phyloP scores from a whole-genome alignment of 2,329 filamentous ascomycete genomes.

The Aspergillus novofumigatus region DNA sequence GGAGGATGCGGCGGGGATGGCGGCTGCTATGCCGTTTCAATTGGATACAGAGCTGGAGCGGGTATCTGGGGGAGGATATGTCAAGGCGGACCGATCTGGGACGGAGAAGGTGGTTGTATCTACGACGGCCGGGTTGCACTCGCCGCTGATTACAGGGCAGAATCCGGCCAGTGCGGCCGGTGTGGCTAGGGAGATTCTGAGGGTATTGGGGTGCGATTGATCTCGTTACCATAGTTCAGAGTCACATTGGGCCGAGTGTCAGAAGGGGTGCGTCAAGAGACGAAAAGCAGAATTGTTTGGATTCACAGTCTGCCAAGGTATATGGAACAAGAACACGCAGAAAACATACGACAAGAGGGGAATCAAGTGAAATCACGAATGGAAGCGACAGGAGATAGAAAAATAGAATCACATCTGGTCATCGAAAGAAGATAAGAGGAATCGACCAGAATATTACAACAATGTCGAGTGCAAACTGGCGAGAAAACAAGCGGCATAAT shows the following conservation, averaged over 20 bases:
- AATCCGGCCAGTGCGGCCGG: slow-evolving; percentile 44
- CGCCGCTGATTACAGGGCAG: slow-evolving; percentile 46
- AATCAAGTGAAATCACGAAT: slow-evolving; percentile 21
- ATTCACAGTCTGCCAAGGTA: slow-evolving; percentile 15
- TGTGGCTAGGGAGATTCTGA: slow-evolving; percentile 42
- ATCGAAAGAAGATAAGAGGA: not conserved
- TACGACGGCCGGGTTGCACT: slow-evolving; percentile 23
- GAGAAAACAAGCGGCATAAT: slow-evolving; percentile 8
- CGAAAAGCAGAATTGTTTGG: not conserved
- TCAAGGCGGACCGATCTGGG: slow-evolving; percentile 45
- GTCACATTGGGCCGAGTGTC: too few species aligned
- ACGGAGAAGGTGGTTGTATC: slow-evolving; percentile 41
- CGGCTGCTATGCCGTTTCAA: slow-evolving; percentile 43
- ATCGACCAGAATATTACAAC: slow-evolving; percentile 6
- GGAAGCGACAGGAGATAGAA: slow-evolving; percentile 12
- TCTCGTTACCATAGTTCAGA: not conserved
- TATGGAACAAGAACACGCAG: slow-evolving; percentile 17
- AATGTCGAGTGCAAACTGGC: not conserved
- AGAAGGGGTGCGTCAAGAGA: not conserved
- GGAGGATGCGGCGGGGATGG: slow-evolving; percentile 41
- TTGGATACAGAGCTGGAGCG: slow-evolving; percentile 43
- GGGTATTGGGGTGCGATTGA: slow-evolving; percentile 21
- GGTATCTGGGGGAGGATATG: slow-evolving; percentile 40
- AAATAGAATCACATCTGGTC: slow-evolving; percentile 10
- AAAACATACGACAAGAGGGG: slow-evolving; percentile 9